Percentiles rank a stretch among this genome's conserved stretches.
Conservation (phyloP, 352 stramenopile genomes). For the Pythium angustatum region DNA sequence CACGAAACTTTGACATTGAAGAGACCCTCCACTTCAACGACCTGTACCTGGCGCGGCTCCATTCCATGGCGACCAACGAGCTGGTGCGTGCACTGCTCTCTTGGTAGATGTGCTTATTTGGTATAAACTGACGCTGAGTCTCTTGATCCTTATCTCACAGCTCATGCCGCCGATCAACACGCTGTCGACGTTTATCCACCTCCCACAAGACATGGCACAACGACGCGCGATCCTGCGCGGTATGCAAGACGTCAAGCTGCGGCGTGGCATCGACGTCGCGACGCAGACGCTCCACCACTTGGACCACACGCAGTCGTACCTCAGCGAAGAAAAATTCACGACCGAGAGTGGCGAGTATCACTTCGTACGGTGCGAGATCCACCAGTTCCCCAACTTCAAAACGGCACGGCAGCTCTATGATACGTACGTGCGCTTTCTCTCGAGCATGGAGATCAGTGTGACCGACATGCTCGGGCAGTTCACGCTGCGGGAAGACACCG, state of each 20-base stretch:
- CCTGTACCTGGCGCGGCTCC: neutral
- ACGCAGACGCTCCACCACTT: neutral
- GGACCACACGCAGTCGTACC: constrained; percentile 11
- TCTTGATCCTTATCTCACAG: too few species aligned
- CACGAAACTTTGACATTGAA: neutral
- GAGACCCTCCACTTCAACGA: neutral
- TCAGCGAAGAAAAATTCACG: constrained; percentile 10
- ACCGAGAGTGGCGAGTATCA: constrained; percentile 3
- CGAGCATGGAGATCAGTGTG: constrained; percentile 59
- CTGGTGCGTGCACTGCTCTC: neutral
- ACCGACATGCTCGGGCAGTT: constrained; percentile 48
- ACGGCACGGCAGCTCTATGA: constrained; percentile 48
- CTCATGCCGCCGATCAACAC: neutral
- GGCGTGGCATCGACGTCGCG: constrained; percentile 17
- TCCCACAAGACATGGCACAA: constrained; percentile 5
- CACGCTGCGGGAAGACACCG: constrained; percentile 51
- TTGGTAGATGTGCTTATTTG: neutral
- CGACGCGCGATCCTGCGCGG: constrained; percentile 3
- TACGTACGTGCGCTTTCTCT: constrained; percentile 36
- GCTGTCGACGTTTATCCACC: constrained; percentile 10
- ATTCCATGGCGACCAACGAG: constrained; percentile 10
- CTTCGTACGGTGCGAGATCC: constrained; percentile 12
- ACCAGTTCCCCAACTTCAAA: constrained; percentile 36
- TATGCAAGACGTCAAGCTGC: constrained; percentile 47
- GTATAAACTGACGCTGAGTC: neutral